These are phyloP conservation scores for Lithospermum erythrorhizon DNA, from an alignment of 257 asterid genomes.

Conservation along the genomic window DNA sequence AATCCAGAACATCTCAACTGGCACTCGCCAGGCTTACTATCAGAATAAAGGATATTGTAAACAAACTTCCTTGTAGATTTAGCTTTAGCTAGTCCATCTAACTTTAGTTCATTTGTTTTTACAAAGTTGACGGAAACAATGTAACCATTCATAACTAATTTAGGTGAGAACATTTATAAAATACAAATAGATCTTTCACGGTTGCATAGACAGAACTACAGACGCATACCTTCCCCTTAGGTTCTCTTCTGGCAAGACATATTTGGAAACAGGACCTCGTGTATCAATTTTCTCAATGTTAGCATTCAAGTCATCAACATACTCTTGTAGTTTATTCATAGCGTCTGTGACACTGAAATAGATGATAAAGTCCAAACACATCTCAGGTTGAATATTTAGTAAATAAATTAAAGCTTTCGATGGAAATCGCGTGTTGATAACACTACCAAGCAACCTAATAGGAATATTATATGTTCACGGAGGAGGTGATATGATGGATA, in stretches of 20 bases:
- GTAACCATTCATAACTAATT: not conserved
- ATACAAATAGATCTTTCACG: not conserved
- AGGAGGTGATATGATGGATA: not conserved
- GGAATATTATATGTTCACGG: not conserved
- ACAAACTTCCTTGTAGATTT: not conserved
- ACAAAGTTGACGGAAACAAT: not conserved
- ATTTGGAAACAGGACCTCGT: slow-evolving; percentile 82
- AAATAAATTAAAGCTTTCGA: not conserved
- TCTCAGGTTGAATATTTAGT: not conserved
- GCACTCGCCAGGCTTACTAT: not conserved
- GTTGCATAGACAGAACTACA: not conserved
- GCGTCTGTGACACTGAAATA: slow-evolving; percentile 69
- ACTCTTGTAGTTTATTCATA: slow-evolving; percentile 54
- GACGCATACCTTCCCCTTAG: slow-evolving; percentile 73
- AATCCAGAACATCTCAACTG: not conserved
- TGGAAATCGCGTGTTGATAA: not conserved
- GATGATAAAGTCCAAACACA: not conserved
- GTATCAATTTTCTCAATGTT: slow-evolving; percentile 64
- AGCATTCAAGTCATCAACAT: slow-evolving; percentile 73
- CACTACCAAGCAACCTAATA: not conserved
- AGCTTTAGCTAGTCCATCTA: not conserved
- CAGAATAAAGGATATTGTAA: too few species aligned
- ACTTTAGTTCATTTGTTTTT: too few species aligned
- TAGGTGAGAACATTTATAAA: not conserved
- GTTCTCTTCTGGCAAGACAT: slow-evolving; percentile 82